Evolutionary conservation across 495 filamentous ascomycete species (phyloP).

Genomic region (Neohortaea acidophila): DNA sequence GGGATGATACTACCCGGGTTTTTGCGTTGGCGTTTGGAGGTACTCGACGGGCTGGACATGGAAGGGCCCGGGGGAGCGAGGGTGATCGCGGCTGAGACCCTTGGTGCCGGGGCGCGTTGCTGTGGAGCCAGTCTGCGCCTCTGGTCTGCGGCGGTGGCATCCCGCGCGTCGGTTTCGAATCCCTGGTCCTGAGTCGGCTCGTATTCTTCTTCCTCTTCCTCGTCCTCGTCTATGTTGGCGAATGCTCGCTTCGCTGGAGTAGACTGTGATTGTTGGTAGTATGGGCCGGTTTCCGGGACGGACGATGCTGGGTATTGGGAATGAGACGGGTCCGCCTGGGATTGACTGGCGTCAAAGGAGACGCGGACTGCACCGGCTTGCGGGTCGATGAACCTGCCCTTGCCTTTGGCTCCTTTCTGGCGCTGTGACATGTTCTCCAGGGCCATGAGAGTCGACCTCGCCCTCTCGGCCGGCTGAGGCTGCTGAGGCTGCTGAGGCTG

Average conservation of each 20-base stretch:
- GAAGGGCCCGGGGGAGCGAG: neutral
- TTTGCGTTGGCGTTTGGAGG: constrained; percentile 11
- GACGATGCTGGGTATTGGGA: neutral
- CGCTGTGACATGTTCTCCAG: constrained; percentile 15
- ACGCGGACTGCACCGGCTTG: constrained; percentile 26
- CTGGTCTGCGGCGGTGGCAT: constrained; percentile 7
- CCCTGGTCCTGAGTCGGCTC: constrained; percentile 19
- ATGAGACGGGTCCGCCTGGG: constrained; percentile 1
- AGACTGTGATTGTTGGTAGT: constrained; percentile 4
- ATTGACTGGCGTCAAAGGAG: constrained; percentile 17
- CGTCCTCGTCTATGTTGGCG: constrained; percentile 2
- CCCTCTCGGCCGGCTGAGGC: neutral
- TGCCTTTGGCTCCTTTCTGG: constrained; percentile 20
- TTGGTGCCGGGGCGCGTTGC: neutral
- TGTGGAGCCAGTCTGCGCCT: constrained; percentile 6
- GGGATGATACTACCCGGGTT: constrained; percentile 15
- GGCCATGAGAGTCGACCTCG: constrained; percentile 3
- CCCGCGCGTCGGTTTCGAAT: constrained; percentile 18
- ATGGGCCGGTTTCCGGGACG: constrained; percentile 16
- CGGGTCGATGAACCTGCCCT: constrained; percentile 26
- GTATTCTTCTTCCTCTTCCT: constrained; percentile 11
- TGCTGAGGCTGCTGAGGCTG: constrained; percentile 3
- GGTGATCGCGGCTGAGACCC: neutral
- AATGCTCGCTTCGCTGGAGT: constrained; percentile 12
- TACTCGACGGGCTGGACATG: neutral